phyloP scores from a whole-genome alignment of 2,329 filamentous ascomycete genomes.

The Aspergillus sp. region DNA sequence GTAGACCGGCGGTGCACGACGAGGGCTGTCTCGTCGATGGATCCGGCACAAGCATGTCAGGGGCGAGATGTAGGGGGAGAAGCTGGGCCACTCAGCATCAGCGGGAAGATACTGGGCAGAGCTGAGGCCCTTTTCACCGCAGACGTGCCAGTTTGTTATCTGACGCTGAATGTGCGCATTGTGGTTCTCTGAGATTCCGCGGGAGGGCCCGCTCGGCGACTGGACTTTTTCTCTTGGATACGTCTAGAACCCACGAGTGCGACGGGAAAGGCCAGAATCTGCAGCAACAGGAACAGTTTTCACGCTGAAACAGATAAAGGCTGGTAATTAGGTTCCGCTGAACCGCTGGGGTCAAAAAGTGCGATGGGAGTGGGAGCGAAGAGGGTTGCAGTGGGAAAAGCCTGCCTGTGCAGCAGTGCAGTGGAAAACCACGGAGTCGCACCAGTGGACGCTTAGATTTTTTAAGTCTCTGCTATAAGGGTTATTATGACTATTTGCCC shows the following conservation, averaged over 20 bases:
- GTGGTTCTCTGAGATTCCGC: conserved; percentile 10
- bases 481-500: neutral
- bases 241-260: neutral
- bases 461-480: neutral
- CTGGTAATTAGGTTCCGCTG: neutral
- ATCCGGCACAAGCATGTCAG: conserved; percentile 23
- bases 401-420: neutral
- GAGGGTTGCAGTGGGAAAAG: conserved; percentile 8
- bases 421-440: conserved; percentile 8
- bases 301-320: neutral
- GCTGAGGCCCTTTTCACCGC: neutral
- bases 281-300: neutral
- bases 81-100: conserved; percentile 9
- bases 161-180: conserved; percentile 12
- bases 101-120: neutral
- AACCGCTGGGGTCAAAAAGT: conserved; percentile 5
- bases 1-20: conserved; percentile 16
- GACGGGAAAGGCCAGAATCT: neutral
- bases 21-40: conserved; percentile 20
- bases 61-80: conserved; percentile 11
- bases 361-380: conserved; percentile 2
- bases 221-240: neutral
- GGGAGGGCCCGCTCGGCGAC: conserved; percentile 8
- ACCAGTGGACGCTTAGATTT: conserved; percentile 1
- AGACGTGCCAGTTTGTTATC: neutral